Percentiles rank a stretch among this genome's conserved stretches.
Evolutionary conservation across 768 basidiomycete species (phyloP).

Genomic region (Collybia nuda): DNA sequence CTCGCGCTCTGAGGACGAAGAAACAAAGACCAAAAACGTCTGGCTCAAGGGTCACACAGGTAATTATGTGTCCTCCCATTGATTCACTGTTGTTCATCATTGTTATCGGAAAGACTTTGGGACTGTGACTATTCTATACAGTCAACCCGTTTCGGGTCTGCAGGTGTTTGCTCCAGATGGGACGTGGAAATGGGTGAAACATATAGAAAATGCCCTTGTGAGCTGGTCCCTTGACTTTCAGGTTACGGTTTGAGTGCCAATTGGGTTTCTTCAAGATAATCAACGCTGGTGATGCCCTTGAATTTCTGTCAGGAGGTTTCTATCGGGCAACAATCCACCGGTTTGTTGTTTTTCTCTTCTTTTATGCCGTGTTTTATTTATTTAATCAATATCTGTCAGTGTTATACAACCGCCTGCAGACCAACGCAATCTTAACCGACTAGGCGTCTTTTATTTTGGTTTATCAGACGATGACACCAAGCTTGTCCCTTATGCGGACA

Average conservation of each 20-base stretch:
- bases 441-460: slow-evolving; percentile 58
- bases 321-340: slow-evolving; percentile 46
- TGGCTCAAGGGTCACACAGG: slow-evolving; percentile 54
- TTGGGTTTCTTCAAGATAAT: slow-evolving; percentile 7
- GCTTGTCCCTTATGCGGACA: slow-evolving; percentile 30
- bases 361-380: slow-evolving; percentile 3
- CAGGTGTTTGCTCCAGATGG: slow-evolving; percentile 43
- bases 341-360: slow-evolving; percentile 7
- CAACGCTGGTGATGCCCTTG: slow-evolving; percentile 45
- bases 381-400: slow-evolving; percentile 2
- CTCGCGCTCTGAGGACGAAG: slow-evolving; percentile 41
- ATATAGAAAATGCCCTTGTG: slow-evolving; percentile 48
- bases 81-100: not conserved
- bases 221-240: not conserved
- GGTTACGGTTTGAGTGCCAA: not conserved
- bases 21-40: slow-evolving; percentile 39
- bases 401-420: slow-evolving; percentile 47
- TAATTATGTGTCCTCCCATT: slow-evolving; percentile 4
- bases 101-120: slow-evolving; percentile 1
- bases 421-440: slow-evolving; percentile 36
- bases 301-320: slow-evolving; percentile 45
- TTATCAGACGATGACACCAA: slow-evolving; percentile 47
- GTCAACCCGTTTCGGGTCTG: slow-evolving; percentile 46
- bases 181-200: slow-evolving; percentile 46
- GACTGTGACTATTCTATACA: slow-evolving; percentile 42